Base-by-base conservation (phyloP, 805 yeast genomes). In the Barnettozyma sucrosica region DNA sequence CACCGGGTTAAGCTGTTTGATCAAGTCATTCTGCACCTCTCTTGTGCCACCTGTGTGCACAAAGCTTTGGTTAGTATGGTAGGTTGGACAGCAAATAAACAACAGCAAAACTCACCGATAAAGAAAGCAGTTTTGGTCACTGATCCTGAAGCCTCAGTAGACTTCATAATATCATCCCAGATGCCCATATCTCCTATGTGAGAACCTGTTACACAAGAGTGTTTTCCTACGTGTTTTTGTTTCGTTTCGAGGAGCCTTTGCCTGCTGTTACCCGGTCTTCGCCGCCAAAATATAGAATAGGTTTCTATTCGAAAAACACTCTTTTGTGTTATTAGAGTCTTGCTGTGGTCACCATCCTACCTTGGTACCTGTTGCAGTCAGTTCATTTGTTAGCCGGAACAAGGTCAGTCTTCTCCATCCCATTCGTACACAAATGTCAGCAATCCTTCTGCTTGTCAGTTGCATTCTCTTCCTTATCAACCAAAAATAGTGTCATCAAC, bases 131-230 rank as follows among this genome's bases (percentile, higher is more conserved):
- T 49, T 32, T 36, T 45, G 2, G 39, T 32, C 3, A 45, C 28
- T 3, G 48, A 26, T 8, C 23, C 20, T 2, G 26, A 21, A 4
- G 41, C 39, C 21, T 28, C 26, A 1, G 43, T 44, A 10, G 56
- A 36, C n/a, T 28, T 44, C 34, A 53, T n/a, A 11, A 55, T 19
- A 4, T 51, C 51, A 14, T 43, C 44, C 56, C 56, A 55, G 10
- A 51, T 51, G 18, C 54, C 53, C 55, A 54, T 54, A 20, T 10
- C 25, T 21, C 10, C 43, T 19, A 11, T 23, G n/a, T 21, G 8
- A 8, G 8, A 23, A 8, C 25, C 25, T 5, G 8, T 23, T 8
- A 23, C 25, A 23, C 7, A 5, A 23, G 25, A 23, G 7, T 23
- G 25, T 23, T 23, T 23, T 6, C 5, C 25, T 23, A 6, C 25